Percentiles rank a stretch among this genome's conserved stretches.
Conservation (phyloP, 768 basidiomycete genomes). For the Daedaleopsis nitida region DNA sequence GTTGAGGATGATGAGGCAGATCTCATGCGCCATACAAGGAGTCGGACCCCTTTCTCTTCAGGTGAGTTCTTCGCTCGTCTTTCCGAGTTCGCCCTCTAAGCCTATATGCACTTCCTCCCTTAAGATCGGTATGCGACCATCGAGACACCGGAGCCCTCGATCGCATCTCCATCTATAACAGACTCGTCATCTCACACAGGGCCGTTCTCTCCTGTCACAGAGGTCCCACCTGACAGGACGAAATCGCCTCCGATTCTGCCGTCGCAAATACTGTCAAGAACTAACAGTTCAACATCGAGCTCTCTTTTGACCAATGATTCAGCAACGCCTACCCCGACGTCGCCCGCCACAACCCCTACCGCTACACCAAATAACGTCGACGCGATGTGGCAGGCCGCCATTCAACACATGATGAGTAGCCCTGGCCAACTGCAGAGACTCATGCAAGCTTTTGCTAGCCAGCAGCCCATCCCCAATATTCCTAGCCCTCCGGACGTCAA, state of each 20-base stretch:
- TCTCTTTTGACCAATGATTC: constrained; percentile 3
- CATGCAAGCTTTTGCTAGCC: constrained; percentile 29
- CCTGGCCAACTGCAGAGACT: constrained; percentile 62
- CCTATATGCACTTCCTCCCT: not conserved
- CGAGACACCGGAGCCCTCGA: constrained; percentile 46
- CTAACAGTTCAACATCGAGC: constrained; percentile 3
- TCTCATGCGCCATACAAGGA: not conserved
- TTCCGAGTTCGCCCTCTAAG: not conserved
- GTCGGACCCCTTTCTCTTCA: constrained; percentile 10
- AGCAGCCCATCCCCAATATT: constrained; percentile 22
- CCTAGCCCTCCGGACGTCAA: constrained; percentile 6
- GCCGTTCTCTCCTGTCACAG: constrained; percentile 15
- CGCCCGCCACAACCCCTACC: constrained; percentile 7
- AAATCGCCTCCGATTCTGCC: constrained; percentile 7
- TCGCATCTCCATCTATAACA: constrained; percentile 36
- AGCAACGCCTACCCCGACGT: not conserved
- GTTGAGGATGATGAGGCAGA: constrained; percentile 45
- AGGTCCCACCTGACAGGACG: not conserved
- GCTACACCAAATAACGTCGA: constrained; percentile 38
- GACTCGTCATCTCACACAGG: constrained; percentile 36
- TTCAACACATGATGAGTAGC: constrained; percentile 51
- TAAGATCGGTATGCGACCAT: constrained; percentile 46
- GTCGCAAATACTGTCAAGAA: constrained; percentile 4
- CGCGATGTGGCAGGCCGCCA: constrained; percentile 48
- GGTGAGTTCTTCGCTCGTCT: constrained; percentile 13